phyloP scores from a whole-genome alignment of 139 green algal species.

The Desmodesmus armatus region DNA sequence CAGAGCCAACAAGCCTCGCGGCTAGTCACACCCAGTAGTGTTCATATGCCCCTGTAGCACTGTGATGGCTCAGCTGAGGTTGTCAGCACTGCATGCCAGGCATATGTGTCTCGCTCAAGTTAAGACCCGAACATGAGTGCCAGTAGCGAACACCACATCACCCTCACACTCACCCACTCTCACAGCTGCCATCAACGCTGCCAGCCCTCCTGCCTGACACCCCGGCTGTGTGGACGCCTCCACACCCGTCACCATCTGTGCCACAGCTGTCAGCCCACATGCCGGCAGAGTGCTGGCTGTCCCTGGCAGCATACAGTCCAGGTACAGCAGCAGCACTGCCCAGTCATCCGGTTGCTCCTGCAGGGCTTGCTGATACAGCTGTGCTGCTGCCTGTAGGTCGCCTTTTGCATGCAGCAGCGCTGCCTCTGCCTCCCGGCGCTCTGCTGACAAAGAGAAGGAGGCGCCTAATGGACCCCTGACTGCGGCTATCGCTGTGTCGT shows the following conservation, averaged over 20 bases:
- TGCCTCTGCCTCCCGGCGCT: conserved; percentile 62
- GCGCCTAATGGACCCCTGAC: conserved; percentile 31
- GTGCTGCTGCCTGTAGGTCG: conserved; percentile 53
- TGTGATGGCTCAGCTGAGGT: too few species aligned
- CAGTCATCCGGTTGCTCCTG: conserved; percentile 66
- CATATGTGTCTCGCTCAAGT: too few species aligned
- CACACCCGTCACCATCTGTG: conserved; percentile 27
- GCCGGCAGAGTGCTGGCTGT: conserved; percentile 25
- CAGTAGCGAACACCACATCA: too few species aligned
- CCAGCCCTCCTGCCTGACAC: background rate
- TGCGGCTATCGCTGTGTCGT: conserved; percentile 47
- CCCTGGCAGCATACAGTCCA: conserved; percentile 68
- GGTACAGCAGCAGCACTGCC: conserved; percentile 59
- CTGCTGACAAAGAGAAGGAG: conserved; percentile 50
- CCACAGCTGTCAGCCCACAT: background rate
- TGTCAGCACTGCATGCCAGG: too few species aligned
- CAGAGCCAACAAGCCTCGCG: too few species aligned
- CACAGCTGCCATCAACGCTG: background rate
- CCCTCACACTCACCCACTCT: background rate
- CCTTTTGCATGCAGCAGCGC: conserved; percentile 55
- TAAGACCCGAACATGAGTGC: too few species aligned
- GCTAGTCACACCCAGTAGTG: too few species aligned
- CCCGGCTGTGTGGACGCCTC: conserved; percentile 44
- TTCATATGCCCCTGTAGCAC: too few species aligned
- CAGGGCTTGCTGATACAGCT: conserved; percentile 45